phyloP scores from a whole-genome alignment of 257 asterid genomes.

The Penstemon newberryi region DNA sequence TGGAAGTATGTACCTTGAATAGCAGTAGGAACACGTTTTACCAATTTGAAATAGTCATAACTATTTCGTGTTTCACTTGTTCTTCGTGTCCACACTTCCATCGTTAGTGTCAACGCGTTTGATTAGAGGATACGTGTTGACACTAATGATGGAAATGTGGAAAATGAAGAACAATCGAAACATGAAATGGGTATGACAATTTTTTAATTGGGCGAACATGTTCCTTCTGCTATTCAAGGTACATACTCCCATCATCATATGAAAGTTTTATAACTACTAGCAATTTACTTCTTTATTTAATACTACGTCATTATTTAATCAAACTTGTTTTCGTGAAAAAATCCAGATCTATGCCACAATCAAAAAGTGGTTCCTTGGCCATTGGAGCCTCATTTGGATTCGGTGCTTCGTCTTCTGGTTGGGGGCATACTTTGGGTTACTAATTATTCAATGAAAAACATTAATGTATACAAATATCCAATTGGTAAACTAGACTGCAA shows the following conservation, averaged over 20 bases:
- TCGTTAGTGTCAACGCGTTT: no score
- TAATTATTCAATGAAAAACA: slow-evolving; percentile 66
- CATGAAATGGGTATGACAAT: no score
- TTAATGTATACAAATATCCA: slow-evolving; percentile 70
- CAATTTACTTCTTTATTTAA: background rate
- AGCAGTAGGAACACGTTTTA: no score
- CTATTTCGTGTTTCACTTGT: no score
- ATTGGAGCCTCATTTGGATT: slow-evolving; percentile 70
- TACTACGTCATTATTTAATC: no score
- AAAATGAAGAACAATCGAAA: no score
- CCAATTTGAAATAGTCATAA: no score
- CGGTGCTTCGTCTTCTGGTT: slow-evolving; percentile 70
- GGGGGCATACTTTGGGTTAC: slow-evolving; percentile 73
- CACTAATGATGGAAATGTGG: no score
- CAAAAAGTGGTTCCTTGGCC: slow-evolving; percentile 67
- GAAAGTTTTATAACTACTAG: background rate
- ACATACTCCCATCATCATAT: background rate
- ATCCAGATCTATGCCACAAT: slow-evolving; percentile 58
- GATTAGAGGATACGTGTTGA: no score
- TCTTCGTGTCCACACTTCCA: no score
- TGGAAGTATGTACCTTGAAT: no score
- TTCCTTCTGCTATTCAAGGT: slow-evolving; percentile 39
- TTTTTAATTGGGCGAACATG: no score
- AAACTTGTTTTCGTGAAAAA: background rate
- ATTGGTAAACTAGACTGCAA: slow-evolving; percentile 70